A percentile compares a stretch with the other conserved stretches of the same genome.
Evolutionary conservation across 179 eudicot genomes (phyloP).

Genomic region (Sideroxylon spinosum): DNA sequence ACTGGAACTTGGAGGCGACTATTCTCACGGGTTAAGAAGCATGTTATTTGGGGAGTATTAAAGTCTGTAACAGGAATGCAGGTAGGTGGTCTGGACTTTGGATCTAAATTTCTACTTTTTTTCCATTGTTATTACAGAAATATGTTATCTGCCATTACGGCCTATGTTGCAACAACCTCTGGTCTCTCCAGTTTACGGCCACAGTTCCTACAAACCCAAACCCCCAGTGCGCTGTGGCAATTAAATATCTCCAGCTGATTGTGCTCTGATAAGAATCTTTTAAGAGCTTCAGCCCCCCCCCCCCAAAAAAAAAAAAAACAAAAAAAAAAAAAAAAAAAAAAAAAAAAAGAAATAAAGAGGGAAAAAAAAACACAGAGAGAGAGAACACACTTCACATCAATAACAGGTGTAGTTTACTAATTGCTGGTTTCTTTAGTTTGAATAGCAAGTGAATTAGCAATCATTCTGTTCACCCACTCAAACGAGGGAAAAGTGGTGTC

Average conservation of each 20-base stretch:
- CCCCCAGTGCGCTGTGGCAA: not conserved
- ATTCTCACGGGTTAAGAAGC: constrained; percentile 93
- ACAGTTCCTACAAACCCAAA: not conserved
- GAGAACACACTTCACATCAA: not conserved
- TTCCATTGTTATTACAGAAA: too few relatives aligned
- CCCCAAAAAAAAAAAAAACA: too few relatives aligned
- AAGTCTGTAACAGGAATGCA: constrained; percentile 99
- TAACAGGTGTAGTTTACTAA: too few relatives aligned
- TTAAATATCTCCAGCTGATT: not conserved
- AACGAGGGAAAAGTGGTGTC: too few relatives aligned
- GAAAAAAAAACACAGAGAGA: too few relatives aligned
- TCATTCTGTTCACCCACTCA: not conserved
- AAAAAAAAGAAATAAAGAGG: too few relatives aligned
- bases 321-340: too few relatives aligned
- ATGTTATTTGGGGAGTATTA: constrained; percentile 96
- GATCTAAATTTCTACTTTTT: too few relatives aligned
- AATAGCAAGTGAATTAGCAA: not conserved
- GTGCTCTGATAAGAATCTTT: not conserved
- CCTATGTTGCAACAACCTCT: too few relatives aligned
- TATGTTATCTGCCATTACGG: too few relatives aligned
- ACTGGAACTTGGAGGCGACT: constrained; percentile 97
- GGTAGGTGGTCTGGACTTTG: constrained; percentile 26
- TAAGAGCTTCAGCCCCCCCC: not conserved
- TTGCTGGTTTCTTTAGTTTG: not conserved
- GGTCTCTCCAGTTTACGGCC: too few relatives aligned